phyloP scores from a whole-genome alignment of 2,329 filamentous ascomycete species.

The Calonectria fujianensis region DNA sequence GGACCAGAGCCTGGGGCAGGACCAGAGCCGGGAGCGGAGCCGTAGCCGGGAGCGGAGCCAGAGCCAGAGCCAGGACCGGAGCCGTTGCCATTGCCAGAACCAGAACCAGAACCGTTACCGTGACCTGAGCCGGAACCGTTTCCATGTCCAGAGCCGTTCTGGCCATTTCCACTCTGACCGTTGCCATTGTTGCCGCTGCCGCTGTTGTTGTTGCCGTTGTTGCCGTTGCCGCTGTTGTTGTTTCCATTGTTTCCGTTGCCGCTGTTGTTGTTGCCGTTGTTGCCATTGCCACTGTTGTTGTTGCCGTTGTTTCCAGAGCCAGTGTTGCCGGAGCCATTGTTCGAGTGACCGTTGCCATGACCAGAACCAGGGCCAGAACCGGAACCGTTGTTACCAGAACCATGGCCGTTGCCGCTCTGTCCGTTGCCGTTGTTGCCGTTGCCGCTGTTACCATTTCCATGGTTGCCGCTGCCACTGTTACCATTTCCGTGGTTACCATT shows the following conservation, averaged over 20 bases:
- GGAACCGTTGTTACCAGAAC: background rate
- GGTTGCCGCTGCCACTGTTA: background rate
- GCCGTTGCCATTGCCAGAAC: too few relatives aligned
- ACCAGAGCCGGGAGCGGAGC: slow-evolving; percentile 59
- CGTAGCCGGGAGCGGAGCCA: slow-evolving; percentile 58
- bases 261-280: slow-evolving; percentile 44
- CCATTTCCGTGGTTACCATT: background rate
- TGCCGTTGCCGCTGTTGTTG: slow-evolving; percentile 58
- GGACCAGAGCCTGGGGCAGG: background rate
- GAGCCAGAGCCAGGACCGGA: background rate
- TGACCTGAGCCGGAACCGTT: background rate
- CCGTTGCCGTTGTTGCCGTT: slow-evolving; percentile 50
- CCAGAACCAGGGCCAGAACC: background rate
- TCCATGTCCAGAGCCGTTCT: background rate
- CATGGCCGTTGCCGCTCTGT: background rate
- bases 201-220: slow-evolving; percentile 59
- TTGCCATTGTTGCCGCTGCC: slow-evolving; percentile 62
- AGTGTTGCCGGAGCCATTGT: slow-evolving; percentile 45
- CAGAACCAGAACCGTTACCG: too few relatives aligned
- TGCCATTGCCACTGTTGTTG: slow-evolving; percentile 61
- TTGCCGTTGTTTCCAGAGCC: slow-evolving; percentile 64
- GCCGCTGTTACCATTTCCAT: slow-evolving; percentile 50
- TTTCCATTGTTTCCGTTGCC: slow-evolving; percentile 56
- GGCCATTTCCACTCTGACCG: background rate
- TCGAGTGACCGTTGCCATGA: background rate